Base-by-base conservation (phyloP, 1,139 yeast species). In the Candida mesenterica region DNA sequence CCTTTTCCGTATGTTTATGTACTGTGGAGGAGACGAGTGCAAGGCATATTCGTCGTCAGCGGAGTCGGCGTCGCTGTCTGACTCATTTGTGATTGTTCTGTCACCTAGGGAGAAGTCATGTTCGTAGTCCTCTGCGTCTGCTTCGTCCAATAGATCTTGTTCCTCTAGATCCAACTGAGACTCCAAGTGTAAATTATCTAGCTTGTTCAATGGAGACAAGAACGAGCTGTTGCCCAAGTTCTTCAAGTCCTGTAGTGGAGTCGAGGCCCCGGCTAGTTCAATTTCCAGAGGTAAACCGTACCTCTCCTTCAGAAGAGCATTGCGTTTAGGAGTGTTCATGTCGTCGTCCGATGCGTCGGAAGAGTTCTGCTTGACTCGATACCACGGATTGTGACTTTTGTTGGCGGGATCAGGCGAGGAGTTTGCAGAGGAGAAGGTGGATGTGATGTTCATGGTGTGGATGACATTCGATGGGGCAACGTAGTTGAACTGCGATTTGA, bases 211-310 rank as follows among this genome's bases (percentile, higher is more conserved):
- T 9, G 75, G 75, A 1, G 74, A 68, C 17, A 61, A 41, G 37
- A 69, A 67, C 15, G 67, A 50, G 18, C 45, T 44, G 36, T 50
- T 48, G 23, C 40, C 42, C n/a, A n/a, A n/a, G n/a, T n/a, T n/a
- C 12, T 45, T 41, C 12, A 36, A 34, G 17, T 41, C 35, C 33
- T 50, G 47, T 32, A 64, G 47, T 7, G 72, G 72, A 6, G 72
- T 65, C n/a, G 69, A 63, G 0, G 66, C 65, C 2, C 59, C 59
- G 3, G 59, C 58, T 18, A 56, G 32, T 16, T 47, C 56, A 25
- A 59, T 42, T 30, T 59, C 62, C 32, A 55, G 49, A 20, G 34
- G 38, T 8, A 38, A 30, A 12, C 33, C 37, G 18, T 31, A 31
- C 18, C 13, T 15, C 3, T 6, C 34, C 30, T 12, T 17, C 12